Evolutionary conservation across 202 grass and related monocot species (phyloP), one percentile per base, ranked within the genome.

Genomic region (Schoenoplectus tabernaemontani): DNA sequence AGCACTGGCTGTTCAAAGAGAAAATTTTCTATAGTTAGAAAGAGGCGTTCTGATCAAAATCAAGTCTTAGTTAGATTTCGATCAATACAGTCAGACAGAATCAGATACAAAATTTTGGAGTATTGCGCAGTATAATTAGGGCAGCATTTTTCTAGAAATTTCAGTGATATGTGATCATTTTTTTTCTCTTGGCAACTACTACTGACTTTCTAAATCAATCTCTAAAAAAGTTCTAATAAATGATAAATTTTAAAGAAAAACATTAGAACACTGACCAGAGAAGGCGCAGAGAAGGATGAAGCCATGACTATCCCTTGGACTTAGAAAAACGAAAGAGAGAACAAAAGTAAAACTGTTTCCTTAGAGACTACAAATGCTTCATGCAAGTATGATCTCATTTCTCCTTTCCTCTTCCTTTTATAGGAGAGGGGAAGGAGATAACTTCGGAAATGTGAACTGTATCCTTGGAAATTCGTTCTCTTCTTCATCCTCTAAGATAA

Each of bases 221-320:
- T 47, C n/a, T n/a, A n/a, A n/a, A n/a, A n/a, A n/a, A n/a, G n/a
- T n/a, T n/a, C 28, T 22, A 1, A 1, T 56, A 4, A 12, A 11
- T 68, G 28, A 15, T 60, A 33, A 26, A 63, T 0, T 64, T 71
- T n/a, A 44, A 19, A 59, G 38, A n/a, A 63, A 17, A 59, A 73
- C 8, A 16, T 50, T 3, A 46, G 10, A 12, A 9, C 0, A 41
- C 42, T 56, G 36, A 97, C 93, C 91, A 97, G 10, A 22, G 93
- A 93, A 41, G 93, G 89, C 43, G 67, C 90, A 67, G 93, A 86
- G 76, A 91, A 77, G 51, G 81, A 85, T 76, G 89, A 87, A 85
- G 91, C 65, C 94, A 97, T 97, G 83, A 71, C 60, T 46, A 43
- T 51, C 77, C 59, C 59, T 64, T 9, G 16, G 36, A 23, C 33